These are phyloP conservation scores for Sugiyamaella grinbergsii DNA, from an alignment of 1,139 yeast genomes.

Conservation along the genomic window DNA sequence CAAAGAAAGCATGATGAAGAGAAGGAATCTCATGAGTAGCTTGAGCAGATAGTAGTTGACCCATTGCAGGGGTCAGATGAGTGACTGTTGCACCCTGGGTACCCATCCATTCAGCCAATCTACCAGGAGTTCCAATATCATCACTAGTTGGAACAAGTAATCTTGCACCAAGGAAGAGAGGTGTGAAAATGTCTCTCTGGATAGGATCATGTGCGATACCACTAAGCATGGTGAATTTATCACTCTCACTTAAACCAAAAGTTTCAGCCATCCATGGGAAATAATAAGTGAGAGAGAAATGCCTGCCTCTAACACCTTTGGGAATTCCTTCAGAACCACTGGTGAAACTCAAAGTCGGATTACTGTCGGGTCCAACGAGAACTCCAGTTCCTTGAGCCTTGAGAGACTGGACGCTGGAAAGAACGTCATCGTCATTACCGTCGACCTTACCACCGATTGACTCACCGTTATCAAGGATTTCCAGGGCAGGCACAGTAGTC, in stretches of 20 bases:
- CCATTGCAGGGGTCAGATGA: slow-evolving; percentile 99
- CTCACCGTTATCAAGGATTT: slow-evolving; percentile 74
- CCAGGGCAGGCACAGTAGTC: slow-evolving; percentile 74
- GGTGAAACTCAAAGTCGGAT: slow-evolving; percentile 96
- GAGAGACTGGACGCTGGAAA: slow-evolving; percentile 50
- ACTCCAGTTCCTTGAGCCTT: slow-evolving; percentile 74
- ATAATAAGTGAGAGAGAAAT: slow-evolving; percentile 92
- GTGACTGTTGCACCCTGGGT: slow-evolving; percentile 91
- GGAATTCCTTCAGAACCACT: slow-evolving; percentile 98
- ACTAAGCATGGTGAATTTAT: slow-evolving; percentile 93
- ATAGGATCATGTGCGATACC: slow-evolving; percentile 99
- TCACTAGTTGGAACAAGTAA: slow-evolving; percentile 92
- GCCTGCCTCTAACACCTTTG: slow-evolving; percentile 98
- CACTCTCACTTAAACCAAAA: slow-evolving; percentile 74
- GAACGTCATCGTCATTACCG: slow-evolving; percentile 50
- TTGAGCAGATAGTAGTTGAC: slow-evolving; percentile 93
- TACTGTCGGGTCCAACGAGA: slow-evolving; percentile 95
- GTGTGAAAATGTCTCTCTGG: slow-evolving; percentile 98
- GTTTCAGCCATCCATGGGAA: slow-evolving; percentile 97
- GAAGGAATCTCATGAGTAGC: slow-evolving; percentile 87
- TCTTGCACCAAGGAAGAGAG: slow-evolving; percentile 92
- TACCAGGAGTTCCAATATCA: slow-evolving; percentile 98
- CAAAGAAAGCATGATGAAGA: slow-evolving; percentile 95
- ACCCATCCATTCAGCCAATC: slow-evolving; percentile 96
- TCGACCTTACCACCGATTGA: slow-evolving; percentile 58